Evolutionary conservation across 345 rosid genomes (phyloP).

Genomic region (Hibiscus tridactylites): DNA sequence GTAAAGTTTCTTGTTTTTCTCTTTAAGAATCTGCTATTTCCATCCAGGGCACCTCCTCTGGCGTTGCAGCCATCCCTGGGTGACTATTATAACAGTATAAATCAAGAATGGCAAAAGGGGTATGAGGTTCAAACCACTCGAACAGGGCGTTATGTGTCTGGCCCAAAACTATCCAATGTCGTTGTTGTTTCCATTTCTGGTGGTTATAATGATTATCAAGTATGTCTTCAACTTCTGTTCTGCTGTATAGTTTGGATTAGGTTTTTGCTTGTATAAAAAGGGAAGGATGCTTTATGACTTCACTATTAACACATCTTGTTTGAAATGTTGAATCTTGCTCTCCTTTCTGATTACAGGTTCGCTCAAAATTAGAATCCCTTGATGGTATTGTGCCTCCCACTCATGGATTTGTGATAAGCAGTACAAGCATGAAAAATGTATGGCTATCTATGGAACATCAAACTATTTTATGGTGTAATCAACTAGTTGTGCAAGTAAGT

Average conservation of each 20-base stretch:
- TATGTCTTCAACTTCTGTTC: conserved; percentile 15
- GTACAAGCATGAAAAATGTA: conserved; percentile 87
- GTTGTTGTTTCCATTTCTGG: conserved; percentile 83
- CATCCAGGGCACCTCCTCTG: conserved; percentile 88
- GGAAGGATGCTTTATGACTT: background rate
- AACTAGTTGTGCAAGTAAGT: conserved; percentile 91
- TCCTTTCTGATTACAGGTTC: conserved; percentile 43
- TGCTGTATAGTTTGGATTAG: conserved; percentile 1
- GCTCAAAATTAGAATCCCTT: conserved; percentile 73
- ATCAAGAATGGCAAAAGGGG: conserved; percentile 80
- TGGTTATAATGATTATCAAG: conserved; percentile 94
- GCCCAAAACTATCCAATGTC: conserved; percentile 62
- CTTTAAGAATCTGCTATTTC: conserved; percentile 25
- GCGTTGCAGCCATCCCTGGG: conserved; percentile 97
- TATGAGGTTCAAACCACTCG: conserved; percentile 50
- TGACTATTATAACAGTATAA: conserved; percentile 64
- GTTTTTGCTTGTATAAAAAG: background rate
- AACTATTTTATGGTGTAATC: conserved; percentile 97
- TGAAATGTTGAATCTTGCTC: background rate
- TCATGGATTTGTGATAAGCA: conserved; percentile 85
- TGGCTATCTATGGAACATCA: conserved; percentile 99
- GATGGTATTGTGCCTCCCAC: conserved; percentile 90
- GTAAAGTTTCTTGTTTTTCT: conserved; percentile 13
- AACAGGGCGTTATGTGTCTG: conserved; percentile 44
- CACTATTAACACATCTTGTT: background rate